Evolutionary conservation across 495 filamentous ascomycete genomes (phyloP).

Genomic region (Emericellopsis terricola): DNA sequence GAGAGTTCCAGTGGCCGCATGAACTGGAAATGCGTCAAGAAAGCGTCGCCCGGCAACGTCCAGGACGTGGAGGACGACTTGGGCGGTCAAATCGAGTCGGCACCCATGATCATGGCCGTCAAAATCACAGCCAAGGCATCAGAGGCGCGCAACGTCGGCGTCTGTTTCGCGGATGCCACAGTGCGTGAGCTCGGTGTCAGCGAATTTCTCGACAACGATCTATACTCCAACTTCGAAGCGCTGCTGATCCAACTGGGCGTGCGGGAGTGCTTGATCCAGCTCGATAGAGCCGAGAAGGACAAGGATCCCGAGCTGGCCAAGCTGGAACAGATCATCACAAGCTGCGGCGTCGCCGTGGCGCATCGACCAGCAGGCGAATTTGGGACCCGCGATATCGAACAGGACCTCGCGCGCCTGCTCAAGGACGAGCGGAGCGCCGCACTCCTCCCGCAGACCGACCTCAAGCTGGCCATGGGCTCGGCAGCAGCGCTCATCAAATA

Average conservation of each 20-base stretch:
- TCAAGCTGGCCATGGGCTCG: conserved; percentile 93
- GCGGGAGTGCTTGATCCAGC: conserved; percentile 74
- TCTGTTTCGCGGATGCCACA: conserved; percentile 96
- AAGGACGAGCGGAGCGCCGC: conserved; percentile 66
- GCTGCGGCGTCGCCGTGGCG: conserved; percentile 73
- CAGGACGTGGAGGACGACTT: conserved; percentile 97
- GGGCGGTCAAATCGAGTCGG: conserved; percentile 68
- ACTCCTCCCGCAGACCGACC: conserved; percentile 73
- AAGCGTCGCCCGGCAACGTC: conserved; percentile 86
- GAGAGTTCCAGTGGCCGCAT: conserved; percentile 51
- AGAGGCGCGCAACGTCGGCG: conserved; percentile 74
- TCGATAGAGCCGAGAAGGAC: conserved; percentile 45
- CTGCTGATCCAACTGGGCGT: conserved; percentile 91
- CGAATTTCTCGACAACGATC: conserved; percentile 95
- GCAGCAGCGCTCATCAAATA: conserved; percentile 92
- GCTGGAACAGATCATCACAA: conserved; percentile 73
- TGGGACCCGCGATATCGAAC: conserved; percentile 83
- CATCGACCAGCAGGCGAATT: conserved; percentile 65
- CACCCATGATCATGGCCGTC: conserved; percentile 86
- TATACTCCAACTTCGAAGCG: conserved; percentile 96
- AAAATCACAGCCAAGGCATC: conserved; percentile 77
- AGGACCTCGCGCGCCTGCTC: conserved; percentile 73
- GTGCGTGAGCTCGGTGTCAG: conserved; percentile 90
- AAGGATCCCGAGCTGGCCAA: conserved; percentile 86
- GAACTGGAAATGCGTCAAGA: conserved; percentile 81